A percentile compares a stretch with the other conserved stretches of the same genome.
phyloP scores from a whole-genome alignment of 1,284 basidiomycete species.

The Tremellales sp. region DNA sequence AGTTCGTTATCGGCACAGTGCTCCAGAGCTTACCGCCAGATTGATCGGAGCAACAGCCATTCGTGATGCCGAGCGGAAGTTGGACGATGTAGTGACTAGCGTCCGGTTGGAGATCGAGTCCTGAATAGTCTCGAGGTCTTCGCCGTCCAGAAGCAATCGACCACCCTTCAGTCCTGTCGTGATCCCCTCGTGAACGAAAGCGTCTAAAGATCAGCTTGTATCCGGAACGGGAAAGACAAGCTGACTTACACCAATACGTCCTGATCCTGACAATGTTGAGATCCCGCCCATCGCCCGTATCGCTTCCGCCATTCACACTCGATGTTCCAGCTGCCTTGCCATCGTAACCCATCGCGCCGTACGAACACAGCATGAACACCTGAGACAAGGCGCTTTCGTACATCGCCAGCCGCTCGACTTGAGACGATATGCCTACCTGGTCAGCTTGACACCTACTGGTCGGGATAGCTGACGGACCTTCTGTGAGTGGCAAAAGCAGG shows the following conservation, averaged over 20 bases:
- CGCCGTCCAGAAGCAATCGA: slow-evolving; percentile 61
- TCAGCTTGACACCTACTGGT: slow-evolving; percentile 12
- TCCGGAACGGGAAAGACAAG: not conserved
- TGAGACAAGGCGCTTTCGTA: slow-evolving; percentile 62
- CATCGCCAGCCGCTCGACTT: slow-evolving; percentile 59
- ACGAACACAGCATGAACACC: slow-evolving; percentile 65
- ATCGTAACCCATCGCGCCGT: slow-evolving; percentile 53
- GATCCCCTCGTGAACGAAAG: slow-evolving; percentile 72
- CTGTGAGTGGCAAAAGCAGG: slow-evolving; percentile 71
- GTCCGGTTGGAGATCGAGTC: slow-evolving; percentile 55
- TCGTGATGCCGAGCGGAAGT: slow-evolving; percentile 40
- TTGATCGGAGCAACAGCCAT: slow-evolving; percentile 64
- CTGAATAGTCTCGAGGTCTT: slow-evolving; percentile 67
- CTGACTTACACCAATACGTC: slow-evolving; percentile 65
- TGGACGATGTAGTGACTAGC: slow-evolving; percentile 38
- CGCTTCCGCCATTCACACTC: slow-evolving; percentile 39
- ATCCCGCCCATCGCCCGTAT: slow-evolving; percentile 47
- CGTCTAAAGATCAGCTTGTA: slow-evolving; percentile 34
- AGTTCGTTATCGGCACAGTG: not conserved
- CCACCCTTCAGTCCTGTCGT: slow-evolving; percentile 72
- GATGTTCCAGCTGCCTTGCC: slow-evolving; percentile 50
- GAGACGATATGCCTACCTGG: slow-evolving; percentile 51
- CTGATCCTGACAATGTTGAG: slow-evolving; percentile 58
- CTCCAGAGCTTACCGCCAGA: slow-evolving; percentile 50
- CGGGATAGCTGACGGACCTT: slow-evolving; percentile 54